Evolutionary conservation across 23 red algal species (phyloP).

Genomic region (Gracilaria gracilis): DNA sequence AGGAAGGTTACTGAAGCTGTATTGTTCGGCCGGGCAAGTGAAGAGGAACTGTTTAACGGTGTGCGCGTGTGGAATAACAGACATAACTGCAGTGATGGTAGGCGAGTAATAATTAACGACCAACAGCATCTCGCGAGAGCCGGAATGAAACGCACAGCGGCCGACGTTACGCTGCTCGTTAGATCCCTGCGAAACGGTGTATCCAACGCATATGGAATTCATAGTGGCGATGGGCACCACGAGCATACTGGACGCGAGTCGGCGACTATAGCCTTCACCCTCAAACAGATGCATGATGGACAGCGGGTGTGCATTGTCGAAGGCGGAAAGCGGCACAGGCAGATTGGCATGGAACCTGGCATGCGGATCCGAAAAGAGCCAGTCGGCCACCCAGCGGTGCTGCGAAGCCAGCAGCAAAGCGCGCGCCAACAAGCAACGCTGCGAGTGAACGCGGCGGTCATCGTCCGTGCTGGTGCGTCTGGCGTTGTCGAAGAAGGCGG

Average conservation of each 20-base stretch:
- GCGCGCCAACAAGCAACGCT: slow-evolving; percentile 7
- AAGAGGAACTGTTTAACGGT: slow-evolving; percentile 6
- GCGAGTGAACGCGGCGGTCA: neutral
- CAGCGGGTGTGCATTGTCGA: slow-evolving; percentile 20
- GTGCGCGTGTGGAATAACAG: neutral
- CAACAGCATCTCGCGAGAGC: neutral
- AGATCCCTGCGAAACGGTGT: slow-evolving; percentile 14
- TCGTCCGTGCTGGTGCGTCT: neutral
- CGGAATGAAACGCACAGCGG: neutral
- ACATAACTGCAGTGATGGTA: neutral
- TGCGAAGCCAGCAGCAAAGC: slow-evolving; percentile 38
- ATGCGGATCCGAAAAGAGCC: slow-evolving; percentile 47
- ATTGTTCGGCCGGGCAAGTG: neutral
- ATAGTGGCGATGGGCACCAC: slow-evolving; percentile 29
- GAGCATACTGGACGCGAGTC: slow-evolving; percentile 39
- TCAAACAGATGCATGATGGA: slow-evolving; percentile 24
- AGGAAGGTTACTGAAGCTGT: slow-evolving; percentile 14
- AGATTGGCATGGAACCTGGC: slow-evolving; percentile 26
- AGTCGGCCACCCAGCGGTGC: slow-evolving; percentile 55
- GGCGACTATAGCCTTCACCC: neutral
- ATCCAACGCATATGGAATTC: slow-evolving; percentile 43
- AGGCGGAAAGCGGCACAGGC: slow-evolving; percentile 37
- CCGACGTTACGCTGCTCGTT: neutral
- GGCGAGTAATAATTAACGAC: slow-evolving; percentile 10
- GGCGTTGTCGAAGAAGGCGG: slow-evolving; percentile 22